Evolutionary conservation across 2,329 filamentous ascomycete genomes (phyloP).

Genomic region (Penicillium nordicum): DNA sequence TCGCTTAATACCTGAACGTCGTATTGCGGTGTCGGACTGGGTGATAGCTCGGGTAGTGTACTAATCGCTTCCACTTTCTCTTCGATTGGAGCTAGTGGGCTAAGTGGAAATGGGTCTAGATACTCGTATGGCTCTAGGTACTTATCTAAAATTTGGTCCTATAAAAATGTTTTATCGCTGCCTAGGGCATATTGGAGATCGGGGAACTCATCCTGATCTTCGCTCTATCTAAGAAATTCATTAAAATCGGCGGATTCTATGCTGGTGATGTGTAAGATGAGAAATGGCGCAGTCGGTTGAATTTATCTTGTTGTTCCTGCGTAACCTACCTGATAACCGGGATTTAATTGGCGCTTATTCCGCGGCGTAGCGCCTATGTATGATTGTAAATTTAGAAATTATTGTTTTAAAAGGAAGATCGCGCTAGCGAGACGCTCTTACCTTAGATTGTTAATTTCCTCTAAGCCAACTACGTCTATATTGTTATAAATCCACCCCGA

Average conservation of each 20-base stretch:
- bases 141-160: not conserved
- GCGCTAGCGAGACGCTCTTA: not conserved
- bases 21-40: not conserved
- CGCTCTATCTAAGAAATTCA: not conserved
- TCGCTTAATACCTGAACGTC: not conserved
- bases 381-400: not conserved
- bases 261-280: not conserved
- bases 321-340: not conserved
- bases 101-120: not conserved
- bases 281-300: not conserved
- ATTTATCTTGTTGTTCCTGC: not conserved
- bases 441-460: not conserved
- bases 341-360: not conserved
- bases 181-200: not conserved
- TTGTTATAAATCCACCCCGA: not conserved
- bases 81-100: not conserved
- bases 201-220: not conserved
- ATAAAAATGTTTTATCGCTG: not conserved
- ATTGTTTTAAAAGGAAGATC: not conserved
- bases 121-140: not conserved
- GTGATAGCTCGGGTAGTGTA: not conserved
- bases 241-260: not conserved
- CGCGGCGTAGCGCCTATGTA: not conserved
- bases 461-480: not conserved
- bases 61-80: not conserved